Percentiles rank a stretch among this genome's conserved stretches.
phyloP scores from a whole-genome alignment of 441 rosid species.

The Populus hybrid region DNA sequence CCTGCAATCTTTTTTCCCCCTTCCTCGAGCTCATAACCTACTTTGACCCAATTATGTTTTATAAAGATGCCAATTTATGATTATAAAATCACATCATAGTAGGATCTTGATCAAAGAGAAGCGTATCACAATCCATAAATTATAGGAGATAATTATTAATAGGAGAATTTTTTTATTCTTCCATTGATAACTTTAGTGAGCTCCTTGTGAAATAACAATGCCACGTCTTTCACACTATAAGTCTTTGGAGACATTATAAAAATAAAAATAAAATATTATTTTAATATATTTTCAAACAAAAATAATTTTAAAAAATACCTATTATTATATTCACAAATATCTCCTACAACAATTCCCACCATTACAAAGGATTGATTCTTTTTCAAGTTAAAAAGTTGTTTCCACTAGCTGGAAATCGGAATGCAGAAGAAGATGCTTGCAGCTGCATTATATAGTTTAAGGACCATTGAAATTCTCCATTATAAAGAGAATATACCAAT shows the following conservation, averaged over 20 bases:
- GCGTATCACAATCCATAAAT: not conserved
- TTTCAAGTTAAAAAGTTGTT: slow-evolving; percentile 11
- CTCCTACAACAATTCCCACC: slow-evolving; percentile 5
- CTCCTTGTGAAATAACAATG: too few species aligned
- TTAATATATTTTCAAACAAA: too few species aligned
- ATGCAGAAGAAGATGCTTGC: slow-evolving; percentile 12
- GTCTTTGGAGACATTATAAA: too few species aligned
- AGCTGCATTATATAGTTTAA: slow-evolving; percentile 28
- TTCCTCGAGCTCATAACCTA: slow-evolving; percentile 29
- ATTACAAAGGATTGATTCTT: slow-evolving; percentile 20
- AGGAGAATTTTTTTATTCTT: not conserved
- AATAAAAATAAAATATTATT: too few species aligned
- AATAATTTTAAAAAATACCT: not conserved
- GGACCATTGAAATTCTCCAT: slow-evolving; percentile 25
- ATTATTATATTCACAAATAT: too few species aligned
- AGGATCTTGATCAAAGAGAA: slow-evolving; percentile 3
- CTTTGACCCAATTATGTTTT: slow-evolving; percentile 29
- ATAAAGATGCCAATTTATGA: not conserved
- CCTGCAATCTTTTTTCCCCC: not conserved
- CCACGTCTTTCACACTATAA: too few species aligned
- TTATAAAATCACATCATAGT: slow-evolving; percentile 1
- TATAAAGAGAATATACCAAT: slow-evolving; percentile 24
- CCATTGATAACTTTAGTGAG: not conserved
- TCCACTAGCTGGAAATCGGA: slow-evolving; percentile 20
- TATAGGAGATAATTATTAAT: not conserved